Evolutionary conservation across 169 alveolate species (phyloP), one percentile per base, ranked within the genome.

Genomic region (Babesia bovis): DNA sequence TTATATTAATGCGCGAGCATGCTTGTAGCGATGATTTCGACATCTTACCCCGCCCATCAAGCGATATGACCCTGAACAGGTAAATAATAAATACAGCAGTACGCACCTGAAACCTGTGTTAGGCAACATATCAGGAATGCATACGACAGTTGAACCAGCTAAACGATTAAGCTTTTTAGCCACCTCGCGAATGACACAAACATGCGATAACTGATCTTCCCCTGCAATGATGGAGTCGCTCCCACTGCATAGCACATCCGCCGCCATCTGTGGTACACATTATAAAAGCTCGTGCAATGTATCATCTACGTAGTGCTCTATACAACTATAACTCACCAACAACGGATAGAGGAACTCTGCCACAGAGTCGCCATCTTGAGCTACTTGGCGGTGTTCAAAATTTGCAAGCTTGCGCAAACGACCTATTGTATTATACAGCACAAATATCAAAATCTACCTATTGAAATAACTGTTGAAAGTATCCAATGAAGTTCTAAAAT

Each of bases 401-500:
- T 77, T 70, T 19, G 70, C 75, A 12, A 66, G 69, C 32, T 79
- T 79, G 12, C 74, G 35, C 59, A 79, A 36, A 26, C 81, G 69
- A 9, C 53, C 82, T 77, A 15, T 4, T 21, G 44, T n/a, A 49
- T 3, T 19, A 25, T 47, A 21, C n/a, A 38, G 3, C 41, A 45
- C 5, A 23, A 6, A 4, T 1, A 52, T 1, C 17, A 2, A 25
- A 28, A 63, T 38, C 3, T 23, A 79, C 87, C 68, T 3, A 70
- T 40, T 26, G 71, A 58, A 0, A 79, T 53, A 12, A 65, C 67
- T 2, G 83, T 53, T 45, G 69, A 67, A 2, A 79, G 41, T 1
- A 79, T 58, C 87, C 87, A 79, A 33, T 79, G 17, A 57, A 79
- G 35, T 30, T 79, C 77, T 66, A 79, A 49, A 6, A 79, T 79